Percentiles rank a stretch among this genome's conserved stretches.
These are phyloP conservation scores for Calycina herbarum DNA, from an alignment of 2,329 filamentous ascomycete species.

Conservation along the genomic window DNA sequence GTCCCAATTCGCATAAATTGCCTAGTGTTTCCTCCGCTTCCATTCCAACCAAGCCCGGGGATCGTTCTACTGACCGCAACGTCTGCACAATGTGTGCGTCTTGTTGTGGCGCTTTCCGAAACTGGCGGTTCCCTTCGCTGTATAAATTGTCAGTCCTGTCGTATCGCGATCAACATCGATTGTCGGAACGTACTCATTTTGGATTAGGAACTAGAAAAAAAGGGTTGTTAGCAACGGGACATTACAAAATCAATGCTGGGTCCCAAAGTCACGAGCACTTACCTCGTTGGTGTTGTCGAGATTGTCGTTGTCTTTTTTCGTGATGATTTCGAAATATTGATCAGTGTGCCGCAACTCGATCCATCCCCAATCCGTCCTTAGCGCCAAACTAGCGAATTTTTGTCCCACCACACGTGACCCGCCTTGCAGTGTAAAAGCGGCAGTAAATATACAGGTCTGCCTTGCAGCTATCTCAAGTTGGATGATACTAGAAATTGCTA, in stretches of 20 bases:
- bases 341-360: background rate
- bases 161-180: slow-evolving; percentile 10
- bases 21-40: background rate
- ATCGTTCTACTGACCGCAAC: slow-evolving; percentile 38
- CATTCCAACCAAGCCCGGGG: slow-evolving; percentile 30
- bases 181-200: slow-evolving; percentile 37
- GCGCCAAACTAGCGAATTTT: slow-evolving; percentile 3
- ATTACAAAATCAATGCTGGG: background rate
- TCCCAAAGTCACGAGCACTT: slow-evolving; percentile 12
- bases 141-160: slow-evolving; percentile 25
- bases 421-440: background rate
- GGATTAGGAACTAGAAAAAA: slow-evolving; percentile 31
- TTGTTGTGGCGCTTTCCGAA: slow-evolving; percentile 41
- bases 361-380: background rate
- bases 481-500: background rate
- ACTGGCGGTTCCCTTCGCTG: slow-evolving; percentile 38
- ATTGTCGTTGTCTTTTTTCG: slow-evolving; percentile 27
- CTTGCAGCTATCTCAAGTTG: no score
- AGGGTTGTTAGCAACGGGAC: slow-evolving; percentile 16
- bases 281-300: slow-evolving; percentile 28
- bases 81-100: slow-evolving; percentile 40
- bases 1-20: slow-evolving; percentile 17
- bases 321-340: slow-evolving; percentile 17
- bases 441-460: background rate
- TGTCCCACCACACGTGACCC: background rate